A percentile compares a stretch with the other conserved stretches of the same genome.
phyloP scores from a whole-genome alignment of 352 stramenopile genomes.

The Phytopythium helicoides region DNA sequence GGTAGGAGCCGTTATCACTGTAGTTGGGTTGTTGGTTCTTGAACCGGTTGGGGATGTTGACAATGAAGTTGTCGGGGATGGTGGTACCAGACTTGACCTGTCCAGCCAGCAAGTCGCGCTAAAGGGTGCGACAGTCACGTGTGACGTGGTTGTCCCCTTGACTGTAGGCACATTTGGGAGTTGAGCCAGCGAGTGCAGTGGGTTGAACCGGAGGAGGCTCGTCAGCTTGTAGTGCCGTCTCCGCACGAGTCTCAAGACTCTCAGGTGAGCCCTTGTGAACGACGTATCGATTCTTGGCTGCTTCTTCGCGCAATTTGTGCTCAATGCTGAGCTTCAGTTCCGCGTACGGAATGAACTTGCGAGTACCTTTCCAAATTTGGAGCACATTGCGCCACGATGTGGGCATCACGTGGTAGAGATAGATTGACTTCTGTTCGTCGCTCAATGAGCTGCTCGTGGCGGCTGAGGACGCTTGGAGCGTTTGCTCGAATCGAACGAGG shows the following conservation, averaged over 20 bases:
- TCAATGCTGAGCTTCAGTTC: slow-evolving; percentile 15
- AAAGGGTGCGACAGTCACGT: slow-evolving; percentile 10
- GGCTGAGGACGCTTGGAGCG: background rate
- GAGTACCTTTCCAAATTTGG: slow-evolving; percentile 7
- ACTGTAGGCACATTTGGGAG: slow-evolving; percentile 7
- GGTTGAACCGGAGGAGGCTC: background rate
- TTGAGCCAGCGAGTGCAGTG: background rate
- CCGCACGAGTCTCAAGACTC: slow-evolving; percentile 3
- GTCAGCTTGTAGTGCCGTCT: slow-evolving; percentile 7
- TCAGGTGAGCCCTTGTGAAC: slow-evolving; percentile 5
- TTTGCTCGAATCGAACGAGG: slow-evolving; percentile 11
- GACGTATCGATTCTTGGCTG: slow-evolving; percentile 7
- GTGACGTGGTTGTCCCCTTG: slow-evolving; percentile 11
- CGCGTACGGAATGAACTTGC: slow-evolving; percentile 11
- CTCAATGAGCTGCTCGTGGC: slow-evolving; percentile 6
- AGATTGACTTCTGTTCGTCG: slow-evolving; percentile 9
- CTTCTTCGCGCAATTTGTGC: slow-evolving; percentile 7
- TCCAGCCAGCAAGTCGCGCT: slow-evolving; percentile 9
- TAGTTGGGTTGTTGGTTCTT: slow-evolving; percentile 6
- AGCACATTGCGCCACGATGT: slow-evolving; percentile 10
- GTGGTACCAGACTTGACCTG: slow-evolving; percentile 11
- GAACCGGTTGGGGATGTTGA: background rate
- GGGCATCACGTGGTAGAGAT: slow-evolving; percentile 9
- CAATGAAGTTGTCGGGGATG: slow-evolving; percentile 8
- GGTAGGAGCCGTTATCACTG: background rate